phyloP scores from a whole-genome alignment of 768 basidiomycete species.

The Phlebiopsis gigantea region DNA sequence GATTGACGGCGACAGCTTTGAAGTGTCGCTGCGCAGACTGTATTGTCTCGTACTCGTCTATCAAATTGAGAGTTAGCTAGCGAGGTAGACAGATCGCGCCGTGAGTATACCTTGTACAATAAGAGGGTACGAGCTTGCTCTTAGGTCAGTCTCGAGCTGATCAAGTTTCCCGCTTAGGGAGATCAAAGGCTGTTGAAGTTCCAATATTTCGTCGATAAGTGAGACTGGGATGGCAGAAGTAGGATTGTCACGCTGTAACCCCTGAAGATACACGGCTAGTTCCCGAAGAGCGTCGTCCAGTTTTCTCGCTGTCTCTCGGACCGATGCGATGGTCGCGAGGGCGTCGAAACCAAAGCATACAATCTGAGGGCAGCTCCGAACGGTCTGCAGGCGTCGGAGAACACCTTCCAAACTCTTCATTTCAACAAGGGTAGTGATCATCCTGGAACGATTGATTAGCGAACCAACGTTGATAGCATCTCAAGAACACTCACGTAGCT shows the following conservation, averaged over 20 bases:
- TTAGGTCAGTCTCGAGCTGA: neutral
- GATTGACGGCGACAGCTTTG: neutral
- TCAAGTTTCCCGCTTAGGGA: neutral
- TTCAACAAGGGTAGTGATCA: constrained; percentile 23
- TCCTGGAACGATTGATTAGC: constrained; percentile 18
- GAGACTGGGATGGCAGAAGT: neutral
- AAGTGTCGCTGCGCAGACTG: neutral
- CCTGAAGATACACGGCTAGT: neutral
- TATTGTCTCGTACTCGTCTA: constrained; percentile 5
- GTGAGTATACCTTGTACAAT: constrained; percentile 2
- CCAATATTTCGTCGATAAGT: neutral
- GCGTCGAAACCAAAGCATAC: neutral
- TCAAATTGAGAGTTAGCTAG: neutral
- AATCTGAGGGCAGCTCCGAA: constrained; percentile 17
- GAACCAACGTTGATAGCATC: neutral
- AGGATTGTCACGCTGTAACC: neutral
- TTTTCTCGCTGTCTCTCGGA: neutral
- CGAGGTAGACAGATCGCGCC: neutral
- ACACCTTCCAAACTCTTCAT: constrained; percentile 24
- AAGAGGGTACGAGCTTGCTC: neutral
- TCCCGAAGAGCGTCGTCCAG: constrained; percentile 5
- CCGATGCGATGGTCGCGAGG: neutral
- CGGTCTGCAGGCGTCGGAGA: constrained; percentile 26
- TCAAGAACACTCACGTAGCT: constrained; percentile 45
- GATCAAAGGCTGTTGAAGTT: neutral